phyloP scores from a whole-genome alignment of 75 land plant species.

The Ceratopteris richardii region DNA sequence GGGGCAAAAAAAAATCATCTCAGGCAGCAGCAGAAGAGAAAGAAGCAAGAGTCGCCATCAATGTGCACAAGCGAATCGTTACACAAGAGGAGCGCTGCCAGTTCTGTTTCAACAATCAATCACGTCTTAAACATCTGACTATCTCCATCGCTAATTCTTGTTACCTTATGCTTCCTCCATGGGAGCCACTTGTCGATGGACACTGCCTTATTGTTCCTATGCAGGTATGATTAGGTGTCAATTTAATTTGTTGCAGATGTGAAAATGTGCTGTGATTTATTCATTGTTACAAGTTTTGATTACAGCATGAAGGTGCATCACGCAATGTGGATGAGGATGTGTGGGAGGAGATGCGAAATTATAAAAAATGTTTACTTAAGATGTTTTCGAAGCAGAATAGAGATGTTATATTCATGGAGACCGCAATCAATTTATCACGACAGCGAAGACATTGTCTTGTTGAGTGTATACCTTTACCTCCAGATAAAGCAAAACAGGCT shows the following conservation, averaged over 20 bases:
- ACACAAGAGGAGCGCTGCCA: constrained; percentile 89
- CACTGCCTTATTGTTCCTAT: constrained; percentile 86
- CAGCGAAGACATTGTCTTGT: constrained; percentile 82
- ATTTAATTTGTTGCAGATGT: no score
- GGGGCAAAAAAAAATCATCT: constrained; percentile 15
- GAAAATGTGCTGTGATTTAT: no score
- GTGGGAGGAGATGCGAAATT: constrained; percentile 95
- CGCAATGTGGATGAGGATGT: constrained; percentile 75
- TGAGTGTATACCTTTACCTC: constrained; percentile 87
- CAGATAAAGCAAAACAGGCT: constrained; percentile 53
- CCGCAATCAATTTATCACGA: constrained; percentile 60
- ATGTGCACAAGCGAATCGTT: constrained; percentile 30
- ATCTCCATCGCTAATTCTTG: constrained; percentile 74
- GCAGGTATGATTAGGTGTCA: constrained; percentile 39
- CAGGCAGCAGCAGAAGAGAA: constrained; percentile 9
- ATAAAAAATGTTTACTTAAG: constrained; percentile 87
- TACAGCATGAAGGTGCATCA: constrained; percentile 83
- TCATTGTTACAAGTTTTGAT: not conserved
- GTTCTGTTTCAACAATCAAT: constrained; percentile 80
- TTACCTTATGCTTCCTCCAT: constrained; percentile 74
- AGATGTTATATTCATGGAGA: constrained; percentile 79
- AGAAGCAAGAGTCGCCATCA: constrained; percentile 10
- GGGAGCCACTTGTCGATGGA: constrained; percentile 68
- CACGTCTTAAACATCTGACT: constrained; percentile 79
- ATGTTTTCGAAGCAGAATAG: constrained; percentile 82